phyloP scores from a whole-genome alignment of 352 stramenopile genomes.

The Globisporangium apiculatum region DNA sequence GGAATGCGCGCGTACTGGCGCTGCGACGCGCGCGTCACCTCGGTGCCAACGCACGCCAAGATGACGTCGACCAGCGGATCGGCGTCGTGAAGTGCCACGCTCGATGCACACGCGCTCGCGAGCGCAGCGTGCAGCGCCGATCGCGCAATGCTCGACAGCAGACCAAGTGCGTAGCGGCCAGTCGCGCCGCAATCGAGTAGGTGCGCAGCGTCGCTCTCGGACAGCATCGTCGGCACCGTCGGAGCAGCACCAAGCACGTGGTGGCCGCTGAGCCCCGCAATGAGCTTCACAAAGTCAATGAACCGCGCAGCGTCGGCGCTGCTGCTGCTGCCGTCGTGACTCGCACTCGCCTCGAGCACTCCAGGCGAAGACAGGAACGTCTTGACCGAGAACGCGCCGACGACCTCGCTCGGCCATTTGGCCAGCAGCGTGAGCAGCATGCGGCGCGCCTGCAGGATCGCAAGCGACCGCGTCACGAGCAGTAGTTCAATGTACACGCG shows the following conservation, averaged over 20 bases:
- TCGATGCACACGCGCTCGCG: slow-evolving; percentile 10
- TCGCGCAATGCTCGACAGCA: slow-evolving; percentile 40
- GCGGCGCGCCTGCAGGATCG: slow-evolving; percentile 73
- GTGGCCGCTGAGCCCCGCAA: slow-evolving; percentile 58
- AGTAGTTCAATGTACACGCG: slow-evolving; percentile 74
- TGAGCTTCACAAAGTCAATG: slow-evolving; percentile 82
- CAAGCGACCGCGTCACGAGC: slow-evolving; percentile 65
- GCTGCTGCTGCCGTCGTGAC: slow-evolving; percentile 5
- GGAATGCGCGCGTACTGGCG: slow-evolving; percentile 77
- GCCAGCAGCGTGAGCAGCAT: slow-evolving; percentile 69
- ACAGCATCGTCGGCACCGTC: slow-evolving; percentile 18
- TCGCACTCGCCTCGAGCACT: neutral
- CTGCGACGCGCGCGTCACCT: slow-evolving; percentile 63
- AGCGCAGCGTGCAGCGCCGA: slow-evolving; percentile 37
- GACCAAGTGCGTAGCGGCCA: slow-evolving; percentile 40
- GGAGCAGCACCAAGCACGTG: slow-evolving; percentile 23
- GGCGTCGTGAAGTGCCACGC: slow-evolving; percentile 7
- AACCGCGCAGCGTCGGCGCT: slow-evolving; percentile 41
- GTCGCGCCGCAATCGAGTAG: slow-evolving; percentile 51
- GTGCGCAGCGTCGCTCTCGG: slow-evolving; percentile 38
- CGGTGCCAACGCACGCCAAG: slow-evolving; percentile 44
- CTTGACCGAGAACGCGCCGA: slow-evolving; percentile 53
- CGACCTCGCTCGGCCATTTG: slow-evolving; percentile 56
- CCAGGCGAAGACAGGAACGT: slow-evolving; percentile 25
- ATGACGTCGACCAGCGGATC: slow-evolving; percentile 46